Evolutionary conservation across 2,329 filamentous ascomycete genomes (phyloP).

Genomic region (Calonectria pauciramosa): DNA sequence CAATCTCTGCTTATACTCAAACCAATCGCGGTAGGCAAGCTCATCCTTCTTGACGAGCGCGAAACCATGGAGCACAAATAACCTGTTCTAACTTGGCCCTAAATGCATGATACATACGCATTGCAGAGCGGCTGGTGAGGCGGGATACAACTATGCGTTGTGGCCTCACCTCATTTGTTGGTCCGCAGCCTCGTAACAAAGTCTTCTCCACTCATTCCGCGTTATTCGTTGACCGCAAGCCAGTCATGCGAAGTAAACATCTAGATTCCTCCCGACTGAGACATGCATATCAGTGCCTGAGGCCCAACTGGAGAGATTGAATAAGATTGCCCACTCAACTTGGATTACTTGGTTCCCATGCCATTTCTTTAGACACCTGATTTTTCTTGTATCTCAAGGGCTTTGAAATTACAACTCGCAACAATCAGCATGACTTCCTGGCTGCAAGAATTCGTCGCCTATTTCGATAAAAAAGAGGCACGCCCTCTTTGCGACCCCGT

Average conservation of each 20-base stretch:
- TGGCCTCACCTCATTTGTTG: background rate
- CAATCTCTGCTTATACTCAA: too few species aligned
- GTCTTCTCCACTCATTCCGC: background rate
- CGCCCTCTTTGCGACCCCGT: too few species aligned
- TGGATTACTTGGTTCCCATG: too few species aligned
- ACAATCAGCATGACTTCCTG: too few species aligned
- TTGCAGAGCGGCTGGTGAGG: background rate
- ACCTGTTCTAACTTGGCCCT: background rate
- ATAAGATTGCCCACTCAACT: background rate
- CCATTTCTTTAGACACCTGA: too few species aligned
- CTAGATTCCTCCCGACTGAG: background rate
- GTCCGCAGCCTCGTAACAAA: background rate
- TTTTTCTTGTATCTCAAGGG: too few species aligned
- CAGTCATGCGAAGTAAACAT: background rate
- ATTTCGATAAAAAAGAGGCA: too few species aligned
- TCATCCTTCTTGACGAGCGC: too few species aligned
- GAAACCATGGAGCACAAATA: too few species aligned
- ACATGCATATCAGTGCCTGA: background rate
- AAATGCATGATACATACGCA: background rate
- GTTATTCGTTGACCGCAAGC: background rate
- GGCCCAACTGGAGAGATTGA: background rate
- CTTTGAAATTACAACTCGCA: too few species aligned
- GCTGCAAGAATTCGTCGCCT: too few species aligned
- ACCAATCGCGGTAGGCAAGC: too few species aligned
- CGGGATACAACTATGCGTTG: background rate